phyloP scores from a whole-genome alignment of 176 grass and related monocot genomes.

The Melocanna baccifera region DNA sequence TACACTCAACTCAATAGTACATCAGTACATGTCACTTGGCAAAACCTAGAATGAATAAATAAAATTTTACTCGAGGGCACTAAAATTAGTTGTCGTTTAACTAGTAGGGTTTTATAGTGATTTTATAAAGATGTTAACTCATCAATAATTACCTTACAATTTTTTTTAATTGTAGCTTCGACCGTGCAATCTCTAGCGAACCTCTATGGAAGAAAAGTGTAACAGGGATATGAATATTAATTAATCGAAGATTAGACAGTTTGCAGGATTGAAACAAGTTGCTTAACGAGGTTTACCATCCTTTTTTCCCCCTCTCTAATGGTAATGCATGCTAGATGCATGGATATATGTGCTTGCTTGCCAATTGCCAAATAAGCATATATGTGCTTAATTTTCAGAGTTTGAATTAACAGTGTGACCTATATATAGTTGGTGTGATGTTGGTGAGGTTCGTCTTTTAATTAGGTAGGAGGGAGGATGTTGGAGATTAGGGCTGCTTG shows the following conservation, averaged over 20 bases:
- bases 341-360: background rate
- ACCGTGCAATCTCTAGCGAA: background rate
- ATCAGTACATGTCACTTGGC: background rate
- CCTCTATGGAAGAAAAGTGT: too few relatives aligned
- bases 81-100: background rate
- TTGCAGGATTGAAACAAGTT: too few relatives aligned
- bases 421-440: background rate
- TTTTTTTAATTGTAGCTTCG: background rate
- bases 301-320: too few relatives aligned
- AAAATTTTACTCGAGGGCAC: background rate
- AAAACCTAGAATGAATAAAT: background rate
- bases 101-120: background rate
- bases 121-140: background rate
- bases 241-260: background rate
- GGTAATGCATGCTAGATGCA: background rate
- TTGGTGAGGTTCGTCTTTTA: background rate
- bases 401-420: background rate
- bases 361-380: background rate
- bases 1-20: background rate
- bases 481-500: background rate
- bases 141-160: background rate
- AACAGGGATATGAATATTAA: background rate
- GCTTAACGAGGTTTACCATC: too few relatives aligned
- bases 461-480: background rate
- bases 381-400: background rate